Evolutionary conservation across 176 grass and related monocot species (phyloP).

Genomic region (Urochloa ruziziensis): DNA sequence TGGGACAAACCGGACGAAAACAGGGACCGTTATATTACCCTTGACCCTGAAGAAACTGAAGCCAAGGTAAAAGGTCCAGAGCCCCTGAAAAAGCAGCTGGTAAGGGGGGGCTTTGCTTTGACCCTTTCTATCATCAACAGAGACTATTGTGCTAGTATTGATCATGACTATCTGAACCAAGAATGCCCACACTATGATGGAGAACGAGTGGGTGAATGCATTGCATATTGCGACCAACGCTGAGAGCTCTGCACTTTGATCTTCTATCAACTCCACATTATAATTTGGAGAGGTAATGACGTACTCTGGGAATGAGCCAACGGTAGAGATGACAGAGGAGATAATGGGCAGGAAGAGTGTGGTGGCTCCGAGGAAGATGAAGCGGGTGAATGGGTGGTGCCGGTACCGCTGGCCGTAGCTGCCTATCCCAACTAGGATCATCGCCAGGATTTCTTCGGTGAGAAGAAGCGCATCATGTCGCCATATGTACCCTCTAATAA

Average conservation of each 20-base stretch:
- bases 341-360: slow-evolving; percentile 7
- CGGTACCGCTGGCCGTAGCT: neutral
- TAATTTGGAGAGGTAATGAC: too few relatives aligned
- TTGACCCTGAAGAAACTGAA: neutral
- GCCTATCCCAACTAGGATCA: neutral
- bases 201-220: rapidly evolving
- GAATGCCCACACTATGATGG: neutral
- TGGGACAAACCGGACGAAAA: rapidly evolving
- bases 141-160: neutral
- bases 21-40: too few relatives aligned
- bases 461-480: neutral
- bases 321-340: neutral
- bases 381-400: neutral
- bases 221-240: neutral
- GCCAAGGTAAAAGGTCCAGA: neutral
- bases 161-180: neutral
- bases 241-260: too few relatives aligned
- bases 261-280: too few relatives aligned
- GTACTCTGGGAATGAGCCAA: too few relatives aligned
- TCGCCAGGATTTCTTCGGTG: neutral
- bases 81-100: neutral
- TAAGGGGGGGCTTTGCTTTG: neutral
- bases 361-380: neutral
- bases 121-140: neutral
- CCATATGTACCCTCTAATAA: neutral